These are phyloP conservation scores for Nevesoporus exiguus DNA, from an alignment of 768 basidiomycete species.

Conservation along the genomic window DNA sequence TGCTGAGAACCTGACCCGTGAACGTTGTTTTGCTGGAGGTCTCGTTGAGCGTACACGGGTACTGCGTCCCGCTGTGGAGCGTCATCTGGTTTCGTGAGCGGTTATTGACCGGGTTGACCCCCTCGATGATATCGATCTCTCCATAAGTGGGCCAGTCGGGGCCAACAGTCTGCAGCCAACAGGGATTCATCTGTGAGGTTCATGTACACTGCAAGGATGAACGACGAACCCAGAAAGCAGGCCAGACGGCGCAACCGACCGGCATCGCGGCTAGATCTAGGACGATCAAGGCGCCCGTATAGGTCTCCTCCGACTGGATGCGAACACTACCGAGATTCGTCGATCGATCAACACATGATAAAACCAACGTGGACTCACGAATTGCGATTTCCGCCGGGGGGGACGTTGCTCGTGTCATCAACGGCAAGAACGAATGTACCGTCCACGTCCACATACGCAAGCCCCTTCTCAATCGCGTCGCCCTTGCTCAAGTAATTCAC, in stretches of 20 bases:
- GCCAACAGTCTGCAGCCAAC: constrained; percentile 37
- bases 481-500: constrained; percentile 55
- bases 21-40: constrained; percentile 14
- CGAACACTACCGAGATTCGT: constrained; percentile 47
- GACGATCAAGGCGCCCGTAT: constrained; percentile 65
- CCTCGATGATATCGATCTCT: constrained; percentile 76
- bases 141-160: constrained; percentile 51
- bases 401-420: constrained; percentile 48
- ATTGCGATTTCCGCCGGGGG: constrained; percentile 49
- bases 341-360: background rate
- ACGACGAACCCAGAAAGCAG: constrained; percentile 49
- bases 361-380: constrained; percentile 34
- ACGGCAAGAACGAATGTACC: constrained; percentile 57
- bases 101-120: constrained; percentile 66
- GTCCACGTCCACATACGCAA: constrained; percentile 56
- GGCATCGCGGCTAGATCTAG: constrained; percentile 69
- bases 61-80: constrained; percentile 52
- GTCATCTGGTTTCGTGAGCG: constrained; percentile 59
- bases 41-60: constrained; percentile 25
- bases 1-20: constrained; percentile 21
- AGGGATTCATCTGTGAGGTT: background rate
- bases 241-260: constrained; percentile 60
- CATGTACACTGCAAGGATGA: background rate
- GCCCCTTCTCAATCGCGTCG: constrained; percentile 51
- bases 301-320: constrained; percentile 57